Percentiles rank a stretch among this genome's conserved stretches.
These are phyloP conservation scores for Pneumocystis carinii DNA, from an alignment of 1,139 yeast genomes.

Conservation along the genomic window DNA sequence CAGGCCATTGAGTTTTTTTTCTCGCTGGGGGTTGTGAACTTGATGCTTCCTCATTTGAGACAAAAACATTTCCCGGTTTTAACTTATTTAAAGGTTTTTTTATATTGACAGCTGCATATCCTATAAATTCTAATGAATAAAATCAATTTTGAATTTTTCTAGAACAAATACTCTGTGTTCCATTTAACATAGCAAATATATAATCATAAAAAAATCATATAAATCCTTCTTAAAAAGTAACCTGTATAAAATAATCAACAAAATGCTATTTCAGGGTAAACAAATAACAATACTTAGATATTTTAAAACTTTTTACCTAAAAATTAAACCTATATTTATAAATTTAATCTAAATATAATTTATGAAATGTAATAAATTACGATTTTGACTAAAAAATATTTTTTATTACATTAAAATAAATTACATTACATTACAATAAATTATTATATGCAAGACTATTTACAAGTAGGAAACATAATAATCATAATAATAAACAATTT, in stretches of 20 bases:
- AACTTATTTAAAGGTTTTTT: background rate
- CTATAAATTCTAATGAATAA: background rate
- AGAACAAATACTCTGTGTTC: background rate
- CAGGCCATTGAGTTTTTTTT: constrained; percentile 31
- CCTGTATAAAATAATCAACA: background rate
- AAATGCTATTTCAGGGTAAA: background rate
- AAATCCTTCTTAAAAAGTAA: background rate
- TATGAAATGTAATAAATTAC: background rate
- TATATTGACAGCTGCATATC: background rate
- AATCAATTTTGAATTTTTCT: background rate
- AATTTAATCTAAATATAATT: background rate
- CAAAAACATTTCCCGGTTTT: background rate
- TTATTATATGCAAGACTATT: background rate
- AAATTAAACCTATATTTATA: background rate
- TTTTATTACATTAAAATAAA: background rate
- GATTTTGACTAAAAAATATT: background rate
- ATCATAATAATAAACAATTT: background rate
- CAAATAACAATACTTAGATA: background rate
- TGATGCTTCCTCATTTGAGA: background rate
- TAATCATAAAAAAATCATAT: background rate
- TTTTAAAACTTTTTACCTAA: background rate
- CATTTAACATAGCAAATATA: background rate
- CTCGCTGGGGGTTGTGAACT: background rate
- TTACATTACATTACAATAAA: background rate
- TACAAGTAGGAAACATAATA: background rate